Base-by-base conservation (phyloP, 352 stramenopile genomes). In the Aphanomyces cochlioides region DNA sequence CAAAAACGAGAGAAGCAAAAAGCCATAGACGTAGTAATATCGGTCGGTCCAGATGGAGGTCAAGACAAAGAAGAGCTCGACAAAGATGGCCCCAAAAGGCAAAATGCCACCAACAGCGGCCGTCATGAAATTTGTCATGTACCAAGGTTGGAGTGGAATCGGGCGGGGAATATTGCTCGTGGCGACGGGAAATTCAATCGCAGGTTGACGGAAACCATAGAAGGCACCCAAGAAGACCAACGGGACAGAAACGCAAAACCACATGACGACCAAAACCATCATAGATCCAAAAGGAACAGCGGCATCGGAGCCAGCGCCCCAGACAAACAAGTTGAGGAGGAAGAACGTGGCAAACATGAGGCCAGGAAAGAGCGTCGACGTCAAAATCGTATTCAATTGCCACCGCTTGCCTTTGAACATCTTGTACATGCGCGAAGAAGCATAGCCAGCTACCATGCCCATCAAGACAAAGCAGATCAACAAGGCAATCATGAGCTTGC, bases 11-110 rank as follows among this genome's bases (percentile, higher is more conserved):
- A 99, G 78, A 69, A 99, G 80, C 21, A 99, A 85, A 83, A 99
- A 99, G 65, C 96, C 96, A 82, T 99, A 99, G 8, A 99, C 93
- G 83, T 99, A 99, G 88, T 99, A 99, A 79, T 99, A 99, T 78
- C 98, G 97, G 87, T 98, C 92, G 74, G 98, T 98, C 97, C 97
- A 99, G 75, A 99, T 81, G 56, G 89, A 97, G 17, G 93, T 97
- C 36, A 99, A 81, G 74, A 99, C 98, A 78, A 99, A 99, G 85
- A 99, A 99, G 34, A 99, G 88, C 83, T 99, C 98, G 38, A 99
- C 96, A 79, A 99, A 99, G 85, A 98, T 98, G 7, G 98, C 97
- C 37, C 97, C 97, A 76, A 99, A 99, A 12, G 98, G 98, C 2
- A 99, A 81, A 67, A 99, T 93, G 19, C 97, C 98, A 53, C 97